These are phyloP conservation scores for Setaria viridis DNA, from an alignment of 202 grass and related monocot genomes.

Conservation along the genomic window DNA sequence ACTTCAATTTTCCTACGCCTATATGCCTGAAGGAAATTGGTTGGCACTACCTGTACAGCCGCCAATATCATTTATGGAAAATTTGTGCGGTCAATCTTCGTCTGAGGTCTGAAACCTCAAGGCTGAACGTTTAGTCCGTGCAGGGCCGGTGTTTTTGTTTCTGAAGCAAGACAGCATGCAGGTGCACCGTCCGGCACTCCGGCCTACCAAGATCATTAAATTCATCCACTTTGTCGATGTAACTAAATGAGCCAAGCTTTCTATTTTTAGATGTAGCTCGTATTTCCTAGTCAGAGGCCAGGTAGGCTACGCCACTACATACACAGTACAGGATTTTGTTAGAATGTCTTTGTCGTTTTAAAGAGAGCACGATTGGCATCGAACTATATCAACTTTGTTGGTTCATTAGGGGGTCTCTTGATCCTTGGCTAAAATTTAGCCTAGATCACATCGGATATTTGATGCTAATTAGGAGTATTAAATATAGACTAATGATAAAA, in stretches of 20 bases:
- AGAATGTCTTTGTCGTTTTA: conserved; percentile 2
- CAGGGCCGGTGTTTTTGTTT: too few relatives aligned
- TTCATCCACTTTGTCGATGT: not conserved
- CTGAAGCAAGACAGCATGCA: not conserved
- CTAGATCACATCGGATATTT: too few relatives aligned
- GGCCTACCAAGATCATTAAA: not conserved
- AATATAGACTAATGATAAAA: too few relatives aligned
- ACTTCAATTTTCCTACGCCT: too few relatives aligned
- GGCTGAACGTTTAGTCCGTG: too few relatives aligned
- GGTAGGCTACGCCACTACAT: not conserved
- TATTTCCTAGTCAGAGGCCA: not conserved
- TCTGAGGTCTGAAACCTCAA: not conserved
- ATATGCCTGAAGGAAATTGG: too few relatives aligned
- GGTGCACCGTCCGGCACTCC: not conserved
- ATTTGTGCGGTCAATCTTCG: not conserved
- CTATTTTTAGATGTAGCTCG: not conserved
- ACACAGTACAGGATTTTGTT: not conserved
- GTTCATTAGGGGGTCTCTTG: too few relatives aligned
- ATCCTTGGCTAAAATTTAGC: too few relatives aligned
- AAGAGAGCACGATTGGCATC: not conserved
- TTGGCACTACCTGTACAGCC: too few relatives aligned
- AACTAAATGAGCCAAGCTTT: not conserved
- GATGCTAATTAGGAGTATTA: too few relatives aligned
- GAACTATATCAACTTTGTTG: not conserved
- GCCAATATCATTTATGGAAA: too few relatives aligned